Percentiles rank a stretch among this genome's conserved stretches.
Evolutionary conservation across 768 basidiomycete species (phyloP).

Genomic region (Chlorophyllum brunneum): DNA sequence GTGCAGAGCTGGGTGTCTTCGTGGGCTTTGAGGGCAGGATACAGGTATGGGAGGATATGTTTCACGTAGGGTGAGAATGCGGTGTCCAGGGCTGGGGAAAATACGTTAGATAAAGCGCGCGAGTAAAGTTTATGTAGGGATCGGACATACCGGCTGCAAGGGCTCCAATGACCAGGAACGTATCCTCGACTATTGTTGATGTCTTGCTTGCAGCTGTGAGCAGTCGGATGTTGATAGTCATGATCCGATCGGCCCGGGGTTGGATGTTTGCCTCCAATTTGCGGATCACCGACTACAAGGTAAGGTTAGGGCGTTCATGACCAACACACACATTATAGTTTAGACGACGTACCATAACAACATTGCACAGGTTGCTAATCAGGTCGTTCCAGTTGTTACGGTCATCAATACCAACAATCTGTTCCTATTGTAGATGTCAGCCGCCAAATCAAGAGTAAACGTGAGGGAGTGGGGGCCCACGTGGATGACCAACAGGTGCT

Average conservation of each 20-base stretch:
- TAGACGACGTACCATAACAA: conserved; percentile 78
- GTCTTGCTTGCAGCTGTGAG: conserved; percentile 88
- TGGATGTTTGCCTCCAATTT: conserved; percentile 80
- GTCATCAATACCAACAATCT: conserved; percentile 93
- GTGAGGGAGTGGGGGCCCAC: conserved; percentile 33
- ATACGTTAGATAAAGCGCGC: background rate
- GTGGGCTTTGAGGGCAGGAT: conserved; percentile 84
- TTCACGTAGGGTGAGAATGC: conserved; percentile 80
- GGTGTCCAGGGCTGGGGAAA: conserved; percentile 59
- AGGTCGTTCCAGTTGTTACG: conserved; percentile 99
- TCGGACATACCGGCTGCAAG: conserved; percentile 64
- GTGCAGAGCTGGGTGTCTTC: conserved; percentile 96
- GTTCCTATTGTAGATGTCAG: conserved; percentile 50
- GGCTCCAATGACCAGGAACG: conserved; percentile 90
- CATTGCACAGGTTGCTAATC: conserved; percentile 91
- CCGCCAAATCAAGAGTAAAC: background rate
- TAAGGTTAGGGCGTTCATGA: conserved; percentile 1
- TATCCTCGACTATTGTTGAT: conserved; percentile 93
- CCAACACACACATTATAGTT: background rate
- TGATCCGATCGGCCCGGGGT: conserved; percentile 89
- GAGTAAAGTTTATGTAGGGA: background rate
- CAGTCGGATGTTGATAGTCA: conserved; percentile 85
- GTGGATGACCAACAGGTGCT: conserved; percentile 81
- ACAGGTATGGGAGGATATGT: conserved; percentile 83
- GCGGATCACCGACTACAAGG: conserved; percentile 73